These are phyloP conservation scores for Podospora anserina DNA, from an alignment of 495 filamentous ascomycete genomes.

Conservation along the genomic window DNA sequence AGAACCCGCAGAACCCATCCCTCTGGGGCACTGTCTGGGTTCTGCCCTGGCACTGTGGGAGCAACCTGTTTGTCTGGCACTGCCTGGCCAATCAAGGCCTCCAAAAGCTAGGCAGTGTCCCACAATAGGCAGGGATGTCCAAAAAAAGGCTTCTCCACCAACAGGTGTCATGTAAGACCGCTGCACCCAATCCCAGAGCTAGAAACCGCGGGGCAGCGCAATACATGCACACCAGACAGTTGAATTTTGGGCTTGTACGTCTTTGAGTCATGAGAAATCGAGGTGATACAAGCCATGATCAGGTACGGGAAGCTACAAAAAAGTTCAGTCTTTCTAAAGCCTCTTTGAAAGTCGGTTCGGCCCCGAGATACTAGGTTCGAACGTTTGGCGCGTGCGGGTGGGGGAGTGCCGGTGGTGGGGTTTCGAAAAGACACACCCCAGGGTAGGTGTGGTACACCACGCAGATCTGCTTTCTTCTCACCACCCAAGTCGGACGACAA, in stretches of 20 bases:
- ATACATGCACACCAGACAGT: not conserved
- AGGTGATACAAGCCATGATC: not conserved
- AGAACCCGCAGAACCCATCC: conserved; percentile 9
- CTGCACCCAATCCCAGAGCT: not conserved
- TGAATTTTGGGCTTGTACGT: not conserved
- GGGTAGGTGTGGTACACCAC: not conserved
- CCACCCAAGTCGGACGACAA: not conserved
- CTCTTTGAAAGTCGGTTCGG: no score
- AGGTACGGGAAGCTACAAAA: not conserved
- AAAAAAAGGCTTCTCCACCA: not conserved
- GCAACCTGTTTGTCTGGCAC: not conserved
- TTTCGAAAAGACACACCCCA: not conserved
- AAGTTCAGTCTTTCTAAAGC: no score
- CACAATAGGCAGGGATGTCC: conserved; percentile 1
- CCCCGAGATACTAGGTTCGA: not conserved
- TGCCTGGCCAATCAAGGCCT: not conserved
- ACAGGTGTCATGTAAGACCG: conserved; percentile 10
- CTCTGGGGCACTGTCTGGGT: conserved; percentile 9
- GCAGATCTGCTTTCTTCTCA: not conserved
- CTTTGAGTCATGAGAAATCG: not conserved
- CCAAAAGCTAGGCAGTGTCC: not conserved
- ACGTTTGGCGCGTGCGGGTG: not conserved
- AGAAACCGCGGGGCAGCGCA: not conserved
- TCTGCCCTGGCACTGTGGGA: not conserved
- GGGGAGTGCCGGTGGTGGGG: not conserved